These are phyloP conservation scores for Globisporangium paddicum DNA, from an alignment of 352 stramenopile genomes.

Conservation along the genomic window DNA sequence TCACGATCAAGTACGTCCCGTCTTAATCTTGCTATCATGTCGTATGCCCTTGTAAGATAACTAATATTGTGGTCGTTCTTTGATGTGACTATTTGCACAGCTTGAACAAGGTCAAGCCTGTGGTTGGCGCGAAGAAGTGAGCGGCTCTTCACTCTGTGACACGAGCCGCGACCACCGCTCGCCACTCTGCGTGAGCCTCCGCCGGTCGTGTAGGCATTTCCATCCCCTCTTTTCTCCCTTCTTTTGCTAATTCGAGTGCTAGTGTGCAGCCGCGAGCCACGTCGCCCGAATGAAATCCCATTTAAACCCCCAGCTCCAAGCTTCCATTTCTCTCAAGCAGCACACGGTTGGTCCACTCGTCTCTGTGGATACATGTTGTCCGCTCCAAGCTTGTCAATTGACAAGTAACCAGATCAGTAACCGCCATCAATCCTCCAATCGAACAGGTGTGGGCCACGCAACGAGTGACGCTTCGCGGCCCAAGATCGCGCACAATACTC, in stretches of 20 bases:
- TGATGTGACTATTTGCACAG: slow-evolving; percentile 18
- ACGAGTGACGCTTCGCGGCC: slow-evolving; percentile 1
- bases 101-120: slow-evolving; percentile 67
- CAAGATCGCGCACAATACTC: background rate
- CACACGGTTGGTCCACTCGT: too few species aligned
- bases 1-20: slow-evolving; percentile 72
- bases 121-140: slow-evolving; percentile 64
- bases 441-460: background rate
- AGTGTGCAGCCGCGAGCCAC: slow-evolving; percentile 1
- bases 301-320: background rate
- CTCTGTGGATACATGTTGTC: too few species aligned
- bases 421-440: background rate
- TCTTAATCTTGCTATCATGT: too few species aligned
- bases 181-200: background rate
- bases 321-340: background rate
- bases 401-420: too few species aligned
- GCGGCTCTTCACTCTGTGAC: background rate
- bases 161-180: background rate
- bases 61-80: background rate
- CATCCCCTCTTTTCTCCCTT: background rate
- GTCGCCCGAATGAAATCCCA: background rate
- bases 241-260: slow-evolving; percentile 2
- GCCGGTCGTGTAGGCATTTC: background rate
- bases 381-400: too few species aligned
- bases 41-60: background rate